phyloP scores from a whole-genome alignment of 352 stramenopile species.

The Elongisporangium anandrum region DNA sequence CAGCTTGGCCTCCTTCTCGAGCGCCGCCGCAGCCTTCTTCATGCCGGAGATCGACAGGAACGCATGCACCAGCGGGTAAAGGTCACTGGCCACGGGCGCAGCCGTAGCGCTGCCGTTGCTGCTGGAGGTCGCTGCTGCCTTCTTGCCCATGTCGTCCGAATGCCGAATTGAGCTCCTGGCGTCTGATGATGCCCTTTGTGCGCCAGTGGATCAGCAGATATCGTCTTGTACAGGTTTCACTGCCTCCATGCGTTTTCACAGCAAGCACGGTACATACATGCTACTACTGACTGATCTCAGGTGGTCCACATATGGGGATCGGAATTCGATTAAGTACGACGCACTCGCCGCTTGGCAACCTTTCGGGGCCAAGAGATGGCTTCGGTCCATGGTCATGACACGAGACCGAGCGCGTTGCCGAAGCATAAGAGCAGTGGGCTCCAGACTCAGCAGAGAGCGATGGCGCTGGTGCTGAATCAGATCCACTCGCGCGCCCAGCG shows the following conservation, averaged over 20 bases:
- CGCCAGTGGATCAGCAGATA: background rate
- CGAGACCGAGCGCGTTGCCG: background rate
- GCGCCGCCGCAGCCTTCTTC: constrained; percentile 56
- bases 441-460: constrained; percentile 1
- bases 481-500: constrained; percentile 37
- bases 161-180: background rate
- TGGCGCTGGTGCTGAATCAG: constrained; percentile 33
- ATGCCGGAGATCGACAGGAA: constrained; percentile 62
- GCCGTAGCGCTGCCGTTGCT: constrained; percentile 7
- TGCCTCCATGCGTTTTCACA: background rate
- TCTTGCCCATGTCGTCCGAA: constrained; percentile 17
- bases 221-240: background rate
- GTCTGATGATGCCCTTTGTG: background rate
- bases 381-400: background rate
- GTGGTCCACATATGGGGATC: background rate
- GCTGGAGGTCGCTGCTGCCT: constrained; percentile 8
- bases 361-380: background rate
- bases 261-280: background rate
- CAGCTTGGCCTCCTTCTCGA: constrained; percentile 75
- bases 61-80: constrained; percentile 72
- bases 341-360: background rate
- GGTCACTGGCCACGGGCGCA: constrained; percentile 49
- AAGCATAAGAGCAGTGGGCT: background rate
- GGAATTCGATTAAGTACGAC: background rate
- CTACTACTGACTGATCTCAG: background rate